A percentile compares a stretch with the other conserved stretches of the same genome.
These are phyloP conservation scores for Tuctoria greenei DNA, from an alignment of 176 grass and related monocot genomes.

Conservation along the genomic window DNA sequence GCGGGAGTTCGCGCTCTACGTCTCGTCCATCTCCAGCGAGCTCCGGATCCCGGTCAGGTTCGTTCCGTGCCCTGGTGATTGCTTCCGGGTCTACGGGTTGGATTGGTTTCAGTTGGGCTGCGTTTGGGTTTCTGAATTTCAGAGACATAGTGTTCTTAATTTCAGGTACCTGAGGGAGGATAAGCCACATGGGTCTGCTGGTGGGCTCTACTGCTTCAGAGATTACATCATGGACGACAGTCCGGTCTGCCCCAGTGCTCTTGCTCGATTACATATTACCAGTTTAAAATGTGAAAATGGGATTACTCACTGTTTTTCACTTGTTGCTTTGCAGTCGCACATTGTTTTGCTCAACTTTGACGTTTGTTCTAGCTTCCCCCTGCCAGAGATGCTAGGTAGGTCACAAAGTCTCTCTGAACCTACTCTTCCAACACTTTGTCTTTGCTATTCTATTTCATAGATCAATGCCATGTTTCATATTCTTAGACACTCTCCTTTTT, in stretches of 20 bases:
- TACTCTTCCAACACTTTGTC: neutral
- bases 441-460: neutral
- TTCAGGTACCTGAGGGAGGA: constrained; percentile 94
- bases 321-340: constrained; percentile 67
- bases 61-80: neutral
- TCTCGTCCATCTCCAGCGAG: constrained; percentile 95
- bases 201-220: constrained; percentile 94
- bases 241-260: constrained; percentile 47
- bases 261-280: neutral
- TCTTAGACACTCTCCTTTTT: neutral
- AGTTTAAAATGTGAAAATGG: constrained; percentile 15
- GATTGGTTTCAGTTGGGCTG: neutral
- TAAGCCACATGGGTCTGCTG: constrained; percentile 92
- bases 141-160: constrained; percentile 1
- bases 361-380: constrained; percentile 94
- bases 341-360: constrained; percentile 99
- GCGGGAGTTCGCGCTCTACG: constrained; percentile 90
- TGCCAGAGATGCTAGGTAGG: constrained; percentile 92
- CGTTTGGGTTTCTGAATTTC: neutral
- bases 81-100: neutral
- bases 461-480: neutral
- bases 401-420: constrained; percentile 25
- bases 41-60: constrained; percentile 93
- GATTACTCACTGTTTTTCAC: neutral
- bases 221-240: constrained; percentile 93